A percentile compares a stretch with the other conserved stretches of the same genome.
Evolutionary conservation across 148 eudicot genomes (phyloP).

Genomic region (Rhododendron molle): DNA sequence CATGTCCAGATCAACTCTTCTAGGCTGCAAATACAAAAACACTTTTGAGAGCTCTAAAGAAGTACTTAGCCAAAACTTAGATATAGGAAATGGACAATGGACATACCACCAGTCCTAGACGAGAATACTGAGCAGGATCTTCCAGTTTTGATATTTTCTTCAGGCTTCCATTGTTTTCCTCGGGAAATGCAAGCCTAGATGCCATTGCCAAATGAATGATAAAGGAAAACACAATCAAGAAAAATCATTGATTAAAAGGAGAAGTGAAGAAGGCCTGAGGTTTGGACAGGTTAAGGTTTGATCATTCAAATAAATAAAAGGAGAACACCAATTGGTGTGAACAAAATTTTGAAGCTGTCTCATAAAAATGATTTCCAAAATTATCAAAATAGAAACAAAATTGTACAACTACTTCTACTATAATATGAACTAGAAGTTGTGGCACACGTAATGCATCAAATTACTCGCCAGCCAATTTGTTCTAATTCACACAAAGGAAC

Average conservation of each 20-base stretch:
- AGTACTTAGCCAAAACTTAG: background rate
- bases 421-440: too few species aligned
- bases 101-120: conserved; percentile 70
- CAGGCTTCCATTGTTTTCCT: conserved; percentile 74
- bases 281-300: background rate
- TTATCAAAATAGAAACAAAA: background rate
- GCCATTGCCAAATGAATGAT: background rate
- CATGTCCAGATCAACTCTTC: conserved; percentile 98
- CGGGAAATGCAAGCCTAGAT: conserved; percentile 82
- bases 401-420: background rate
- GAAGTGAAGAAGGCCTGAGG: background rate
- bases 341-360: background rate
- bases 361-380: background rate
- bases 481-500: too few species aligned
- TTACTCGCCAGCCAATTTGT: too few species aligned
- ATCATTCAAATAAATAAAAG: too few species aligned
- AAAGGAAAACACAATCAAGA: background rate
- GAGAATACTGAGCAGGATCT: conserved; percentile 64
- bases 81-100: background rate
- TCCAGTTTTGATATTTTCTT: conserved; percentile 85
- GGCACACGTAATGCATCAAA: too few species aligned
- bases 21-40: conserved; percentile 52
- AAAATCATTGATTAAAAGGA: background rate
- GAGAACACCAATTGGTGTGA: background rate
- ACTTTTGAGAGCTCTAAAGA: conserved; percentile 11